Evolutionary conservation across 225 moss, liverwort and hornwort genomes (phyloP).

Genomic region (Ulota crispa): DNA sequence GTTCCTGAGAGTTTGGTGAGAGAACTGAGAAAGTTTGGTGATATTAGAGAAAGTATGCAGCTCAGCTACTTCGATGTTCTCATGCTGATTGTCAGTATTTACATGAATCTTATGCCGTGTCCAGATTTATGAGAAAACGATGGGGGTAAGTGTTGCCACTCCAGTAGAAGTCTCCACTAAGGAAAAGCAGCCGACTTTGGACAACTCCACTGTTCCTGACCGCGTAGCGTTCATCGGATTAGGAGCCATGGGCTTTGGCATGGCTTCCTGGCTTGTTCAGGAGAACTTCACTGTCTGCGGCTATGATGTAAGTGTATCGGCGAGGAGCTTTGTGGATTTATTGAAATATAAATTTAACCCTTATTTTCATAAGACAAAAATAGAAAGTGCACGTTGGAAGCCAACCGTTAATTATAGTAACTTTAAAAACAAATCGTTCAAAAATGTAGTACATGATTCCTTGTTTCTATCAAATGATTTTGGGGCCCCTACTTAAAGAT

Average conservation of each 20-base stretch:
- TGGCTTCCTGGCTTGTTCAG: conserved; percentile 86
- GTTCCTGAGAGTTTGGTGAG: not conserved
- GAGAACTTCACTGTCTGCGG: conserved; percentile 75
- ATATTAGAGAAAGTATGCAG: not conserved
- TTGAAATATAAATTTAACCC: not conserved
- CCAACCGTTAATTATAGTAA: not conserved
- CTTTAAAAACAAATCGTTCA: not conserved
- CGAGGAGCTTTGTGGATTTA: not conserved
- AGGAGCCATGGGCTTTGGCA: conserved; percentile 97
- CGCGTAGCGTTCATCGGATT: conserved; percentile 82
- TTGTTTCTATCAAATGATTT: not conserved
- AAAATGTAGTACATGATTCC: not conserved
- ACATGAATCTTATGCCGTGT: conserved; percentile 15
- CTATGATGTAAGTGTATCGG: conserved; percentile 67
- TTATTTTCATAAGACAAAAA: not conserved
- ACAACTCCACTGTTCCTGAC: conserved; percentile 40
- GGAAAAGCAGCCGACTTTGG: conserved; percentile 29
- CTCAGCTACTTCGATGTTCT: not conserved
- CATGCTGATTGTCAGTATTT: not conserved
- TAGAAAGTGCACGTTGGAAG: not conserved
- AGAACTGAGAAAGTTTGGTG: not conserved
- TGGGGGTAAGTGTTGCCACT: conserved; percentile 40
- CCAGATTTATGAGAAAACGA: conserved; percentile 71
- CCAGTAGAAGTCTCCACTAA: conserved; percentile 25
- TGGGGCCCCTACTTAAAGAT: not conserved